These are phyloP conservation scores for Trematosphaeria pertusa DNA, from an alignment of 2,329 filamentous ascomycete species.

Conservation along the genomic window DNA sequence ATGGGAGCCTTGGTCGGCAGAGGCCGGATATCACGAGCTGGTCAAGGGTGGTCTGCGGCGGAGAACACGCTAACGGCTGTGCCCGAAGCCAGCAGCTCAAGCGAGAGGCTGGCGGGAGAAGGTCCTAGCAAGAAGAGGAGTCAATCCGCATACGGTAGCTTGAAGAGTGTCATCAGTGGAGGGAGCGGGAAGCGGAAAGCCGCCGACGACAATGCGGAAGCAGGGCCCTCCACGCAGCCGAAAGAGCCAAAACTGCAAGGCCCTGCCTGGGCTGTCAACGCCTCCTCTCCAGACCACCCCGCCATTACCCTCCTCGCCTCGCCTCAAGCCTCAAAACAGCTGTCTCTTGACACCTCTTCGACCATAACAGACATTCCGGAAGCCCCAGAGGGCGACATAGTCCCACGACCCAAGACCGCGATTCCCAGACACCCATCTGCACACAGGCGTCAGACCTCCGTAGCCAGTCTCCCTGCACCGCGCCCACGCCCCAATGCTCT, in stretches of 20 bases:
- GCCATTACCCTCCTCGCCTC: constrained; percentile 41
- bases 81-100: constrained; percentile 57
- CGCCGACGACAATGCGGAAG: constrained; percentile 28
- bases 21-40: constrained; percentile 38
- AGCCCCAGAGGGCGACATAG: constrained; percentile 10
- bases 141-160: constrained; percentile 46
- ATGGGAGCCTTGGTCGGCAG: constrained; percentile 38
- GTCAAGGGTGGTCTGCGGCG: constrained; percentile 42
- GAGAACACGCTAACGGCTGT: constrained; percentile 54
- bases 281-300: constrained; percentile 33
- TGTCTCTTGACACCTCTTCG: constrained; percentile 41
- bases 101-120: constrained; percentile 47
- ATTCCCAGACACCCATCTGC: constrained; percentile 7
- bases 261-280: constrained; percentile 38
- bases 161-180: constrained; percentile 49
- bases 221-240: constrained; percentile 15
- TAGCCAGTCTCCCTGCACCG: constrained; percentile 25
- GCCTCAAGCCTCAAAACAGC: constrained; percentile 44
- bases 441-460: constrained; percentile 34
- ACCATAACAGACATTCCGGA: constrained; percentile 31
- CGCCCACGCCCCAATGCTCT: constrained; percentile 36
- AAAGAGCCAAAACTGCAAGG: constrained; percentile 21
- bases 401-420: constrained; percentile 20
- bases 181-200: constrained; percentile 39
- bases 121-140: constrained; percentile 37